Base-by-base conservation (phyloP, 1,284 basidiomycete genomes). In the Marasmius oreades region DNA sequence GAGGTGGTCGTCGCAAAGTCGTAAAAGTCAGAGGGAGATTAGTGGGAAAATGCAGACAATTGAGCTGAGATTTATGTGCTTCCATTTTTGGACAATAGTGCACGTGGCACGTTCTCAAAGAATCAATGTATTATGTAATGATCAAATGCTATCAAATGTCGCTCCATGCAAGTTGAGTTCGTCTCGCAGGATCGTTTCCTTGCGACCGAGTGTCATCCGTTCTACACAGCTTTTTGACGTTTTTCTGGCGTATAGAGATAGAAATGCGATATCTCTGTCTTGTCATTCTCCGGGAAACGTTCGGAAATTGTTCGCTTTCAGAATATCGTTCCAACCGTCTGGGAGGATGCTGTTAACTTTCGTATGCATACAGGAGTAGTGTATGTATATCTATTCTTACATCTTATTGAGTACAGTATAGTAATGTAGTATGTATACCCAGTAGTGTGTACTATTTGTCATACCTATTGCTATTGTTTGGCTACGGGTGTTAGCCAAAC, bases 1-100 rank as follows among this genome's bases (percentile, higher is more conserved):
- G 59, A 57, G 59, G 44, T 57, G 59, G 59, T 58, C 60, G 60
- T 62, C 44, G 61, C 61, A 59, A 42, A 58, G 68, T 69, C 69
- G 71, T 70, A 64, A 70, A n/a, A 64, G 62, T 59, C 31, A 50
- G 28, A 52, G 46, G 26, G 34, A 11, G 42, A 57, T 31, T 31
- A 43, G 16, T 44, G 54, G 43, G 44, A 18, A 45, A 45, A 2
- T 23, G 5, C 20, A 18, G 44, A 18, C 11, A 23, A 24, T 50
- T 33, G n/a, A 12, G 31, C 10, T 31, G 24, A 18, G 23, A 31
- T 16, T 33, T 16, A 18, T 50, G 7, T 31, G 20, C 28, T 31
- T 12, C 24, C 31, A 42, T 42, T 42, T 42, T 42, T 42, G 14
- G 39, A n/a, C 44, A 23, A 23, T 42, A 22, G 12, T 42, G 12